Evolutionary conservation across 768 basidiomycete genomes (phyloP).

Genomic region (Pleurotus tuoliensis): DNA sequence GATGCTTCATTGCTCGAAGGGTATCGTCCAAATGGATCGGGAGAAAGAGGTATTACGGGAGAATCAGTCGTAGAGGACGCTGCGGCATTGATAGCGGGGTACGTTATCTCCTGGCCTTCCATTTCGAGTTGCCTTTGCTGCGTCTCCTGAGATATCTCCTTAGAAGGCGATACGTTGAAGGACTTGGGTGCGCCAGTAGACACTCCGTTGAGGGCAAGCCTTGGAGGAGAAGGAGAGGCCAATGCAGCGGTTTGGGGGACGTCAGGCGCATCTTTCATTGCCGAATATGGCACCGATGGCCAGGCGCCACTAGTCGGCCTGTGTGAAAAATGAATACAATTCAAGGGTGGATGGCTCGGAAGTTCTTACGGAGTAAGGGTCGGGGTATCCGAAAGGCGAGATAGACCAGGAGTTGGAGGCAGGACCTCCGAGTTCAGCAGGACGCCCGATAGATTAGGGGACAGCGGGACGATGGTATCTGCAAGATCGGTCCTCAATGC

Average conservation of each 20-base stretch:
- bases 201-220: slow-evolving; percentile 64
- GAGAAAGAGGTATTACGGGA: slow-evolving; percentile 77
- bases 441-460: slow-evolving; percentile 5
- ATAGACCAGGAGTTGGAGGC: slow-evolving; percentile 34
- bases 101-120: slow-evolving; percentile 47
- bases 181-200: slow-evolving; percentile 55
- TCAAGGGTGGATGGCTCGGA: not conserved
- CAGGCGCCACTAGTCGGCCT: slow-evolving; percentile 20
- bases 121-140: slow-evolving; percentile 45
- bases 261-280: slow-evolving; percentile 24
- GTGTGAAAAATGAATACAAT: not conserved
- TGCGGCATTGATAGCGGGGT: slow-evolving; percentile 33
- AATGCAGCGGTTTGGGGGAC: slow-evolving; percentile 14
- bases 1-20: slow-evolving; percentile 37
- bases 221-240: slow-evolving; percentile 50
- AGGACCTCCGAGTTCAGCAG: slow-evolving; percentile 26
- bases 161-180: slow-evolving; percentile 22
- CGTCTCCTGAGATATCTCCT: slow-evolving; percentile 36
- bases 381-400: slow-evolving; percentile 22
- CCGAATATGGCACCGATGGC: slow-evolving; percentile 39
- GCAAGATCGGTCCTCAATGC: slow-evolving; percentile 37
- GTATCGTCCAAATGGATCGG: slow-evolving; percentile 77
- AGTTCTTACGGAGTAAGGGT: not conserved
- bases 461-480: slow-evolving; percentile 19
- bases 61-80: slow-evolving; percentile 31